These are phyloP conservation scores for Nicotiana undulata DNA, from an alignment of 257 asterid genomes.

Conservation along the genomic window DNA sequence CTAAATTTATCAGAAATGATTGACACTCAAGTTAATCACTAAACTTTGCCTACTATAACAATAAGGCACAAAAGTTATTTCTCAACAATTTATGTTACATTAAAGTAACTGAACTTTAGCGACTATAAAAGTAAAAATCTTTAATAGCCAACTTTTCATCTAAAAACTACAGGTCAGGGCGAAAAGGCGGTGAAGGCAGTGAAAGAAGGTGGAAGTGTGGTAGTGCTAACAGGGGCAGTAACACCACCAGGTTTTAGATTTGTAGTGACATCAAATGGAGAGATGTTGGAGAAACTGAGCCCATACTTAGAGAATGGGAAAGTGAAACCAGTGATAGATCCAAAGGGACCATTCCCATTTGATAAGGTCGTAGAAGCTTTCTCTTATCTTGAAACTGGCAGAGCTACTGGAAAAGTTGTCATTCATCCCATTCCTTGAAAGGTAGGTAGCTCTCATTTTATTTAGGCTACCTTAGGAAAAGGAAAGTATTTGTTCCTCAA, in stretches of 20 bases:
- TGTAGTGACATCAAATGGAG: constrained; percentile 76
- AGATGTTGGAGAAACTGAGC: constrained; percentile 52
- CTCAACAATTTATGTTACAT: too few species aligned
- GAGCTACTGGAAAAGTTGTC: constrained; percentile 79
- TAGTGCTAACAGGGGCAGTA: constrained; percentile 67
- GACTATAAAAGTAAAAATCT: neutral
- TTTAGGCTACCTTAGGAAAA: neutral
- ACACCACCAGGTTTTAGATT: constrained; percentile 82
- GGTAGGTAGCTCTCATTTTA: neutral
- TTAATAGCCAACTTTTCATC: too few species aligned
- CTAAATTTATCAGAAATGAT: neutral
- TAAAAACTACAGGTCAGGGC: constrained; percentile 54
- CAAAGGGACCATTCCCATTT: constrained; percentile 73
- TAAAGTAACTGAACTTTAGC: too few species aligned
- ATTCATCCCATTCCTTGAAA: constrained; percentile 70
- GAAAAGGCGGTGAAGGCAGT: constrained; percentile 75
- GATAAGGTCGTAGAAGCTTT: constrained; percentile 72
- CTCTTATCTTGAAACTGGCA: constrained; percentile 60
- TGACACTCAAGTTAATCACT: neutral
- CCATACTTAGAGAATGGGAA: constrained; percentile 71
- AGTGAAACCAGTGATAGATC: constrained; percentile 61
- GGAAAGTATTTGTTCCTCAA: neutral
- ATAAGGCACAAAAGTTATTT: neutral
- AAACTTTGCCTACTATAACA: neutral
- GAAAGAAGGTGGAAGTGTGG: constrained; percentile 84